These are phyloP conservation scores for Parietichytrium sp. DNA, from an alignment of 108 stramenopile genomes.

Conservation along the genomic window DNA sequence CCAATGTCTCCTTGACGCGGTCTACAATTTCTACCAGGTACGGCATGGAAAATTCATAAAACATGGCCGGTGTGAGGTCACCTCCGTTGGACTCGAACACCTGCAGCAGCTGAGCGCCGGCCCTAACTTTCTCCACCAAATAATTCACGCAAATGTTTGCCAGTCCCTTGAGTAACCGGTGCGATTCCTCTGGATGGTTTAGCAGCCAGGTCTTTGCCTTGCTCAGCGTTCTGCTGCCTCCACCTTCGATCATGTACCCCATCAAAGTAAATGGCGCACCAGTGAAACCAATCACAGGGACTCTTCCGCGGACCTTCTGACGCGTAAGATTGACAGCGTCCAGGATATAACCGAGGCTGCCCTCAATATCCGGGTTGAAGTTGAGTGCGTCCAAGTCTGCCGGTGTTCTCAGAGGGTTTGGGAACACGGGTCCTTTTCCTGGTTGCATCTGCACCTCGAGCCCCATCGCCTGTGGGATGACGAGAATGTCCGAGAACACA, in stretches of 20 bases:
- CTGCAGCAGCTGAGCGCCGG: constrained; percentile 94
- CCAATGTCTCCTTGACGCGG: not conserved
- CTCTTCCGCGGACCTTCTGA: constrained; percentile 77
- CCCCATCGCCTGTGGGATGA: constrained; percentile 89
- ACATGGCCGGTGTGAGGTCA: constrained; percentile 77
- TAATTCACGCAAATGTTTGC: constrained; percentile 84
- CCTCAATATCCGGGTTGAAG: not conserved
- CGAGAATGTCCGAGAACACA: constrained; percentile 98
- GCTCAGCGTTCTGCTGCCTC: constrained; percentile 78
- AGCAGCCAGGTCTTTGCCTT: constrained; percentile 84
- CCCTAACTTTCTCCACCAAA: constrained; percentile 90
- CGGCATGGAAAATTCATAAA: constrained; percentile 84
- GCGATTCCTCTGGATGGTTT: constrained; percentile 72
- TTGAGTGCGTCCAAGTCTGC: constrained; percentile 27
- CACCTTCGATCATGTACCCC: constrained; percentile 93
- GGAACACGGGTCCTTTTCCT: constrained; percentile 88
- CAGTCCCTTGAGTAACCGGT: constrained; percentile 77
- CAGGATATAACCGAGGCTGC: constrained; percentile 43
- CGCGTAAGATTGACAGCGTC: constrained; percentile 81
- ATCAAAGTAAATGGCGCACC: constrained; percentile 96
- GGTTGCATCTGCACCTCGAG: constrained; percentile 92
- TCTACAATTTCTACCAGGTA: constrained; percentile 67
- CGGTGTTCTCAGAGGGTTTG: constrained; percentile 40
- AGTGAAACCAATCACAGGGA: constrained; percentile 93
- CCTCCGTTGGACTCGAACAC: constrained; percentile 98